These are phyloP conservation scores for Darksidea phi DNA, from an alignment of 495 filamentous ascomycete species.

Conservation along the genomic window DNA sequence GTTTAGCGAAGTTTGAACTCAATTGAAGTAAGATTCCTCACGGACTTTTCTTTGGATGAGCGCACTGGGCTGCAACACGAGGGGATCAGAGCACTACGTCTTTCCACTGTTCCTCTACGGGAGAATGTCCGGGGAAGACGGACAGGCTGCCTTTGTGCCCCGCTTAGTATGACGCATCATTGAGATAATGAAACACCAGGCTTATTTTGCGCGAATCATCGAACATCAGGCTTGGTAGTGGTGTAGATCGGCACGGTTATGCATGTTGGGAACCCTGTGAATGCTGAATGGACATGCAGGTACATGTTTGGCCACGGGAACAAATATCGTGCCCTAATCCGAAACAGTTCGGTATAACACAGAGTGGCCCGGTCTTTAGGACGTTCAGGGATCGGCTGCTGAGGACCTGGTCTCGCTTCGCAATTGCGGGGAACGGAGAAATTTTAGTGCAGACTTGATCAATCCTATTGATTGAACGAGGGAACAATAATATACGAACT, in stretches of 20 bases:
- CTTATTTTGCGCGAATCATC: not conserved
- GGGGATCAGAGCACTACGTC: too few species aligned
- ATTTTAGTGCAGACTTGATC: not conserved
- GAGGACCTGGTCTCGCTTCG: too few species aligned
- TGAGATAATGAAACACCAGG: too few species aligned
- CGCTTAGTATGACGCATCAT: too few species aligned
- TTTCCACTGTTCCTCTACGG: too few species aligned
- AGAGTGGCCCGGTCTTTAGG: not conserved
- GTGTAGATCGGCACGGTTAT: not conserved
- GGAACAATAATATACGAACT: not conserved
- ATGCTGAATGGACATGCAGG: not conserved
- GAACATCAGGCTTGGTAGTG: not conserved
- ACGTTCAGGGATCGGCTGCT: not conserved
- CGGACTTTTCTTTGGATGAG: too few species aligned
- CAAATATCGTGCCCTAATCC: not conserved
- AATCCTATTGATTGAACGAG: not conserved
- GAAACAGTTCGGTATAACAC: not conserved
- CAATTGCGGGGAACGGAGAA: not conserved
- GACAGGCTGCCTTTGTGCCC: too few species aligned
- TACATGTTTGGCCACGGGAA: not conserved
- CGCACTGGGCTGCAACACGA: too few species aligned
- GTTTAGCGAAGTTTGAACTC: too few species aligned
- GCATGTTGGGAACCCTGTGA: not conserved
- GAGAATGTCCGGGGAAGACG: too few species aligned
- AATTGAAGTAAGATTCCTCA: too few species aligned